Base-by-base conservation (phyloP, 768 basidiomycete species). In the Auricularia cornea region DNA sequence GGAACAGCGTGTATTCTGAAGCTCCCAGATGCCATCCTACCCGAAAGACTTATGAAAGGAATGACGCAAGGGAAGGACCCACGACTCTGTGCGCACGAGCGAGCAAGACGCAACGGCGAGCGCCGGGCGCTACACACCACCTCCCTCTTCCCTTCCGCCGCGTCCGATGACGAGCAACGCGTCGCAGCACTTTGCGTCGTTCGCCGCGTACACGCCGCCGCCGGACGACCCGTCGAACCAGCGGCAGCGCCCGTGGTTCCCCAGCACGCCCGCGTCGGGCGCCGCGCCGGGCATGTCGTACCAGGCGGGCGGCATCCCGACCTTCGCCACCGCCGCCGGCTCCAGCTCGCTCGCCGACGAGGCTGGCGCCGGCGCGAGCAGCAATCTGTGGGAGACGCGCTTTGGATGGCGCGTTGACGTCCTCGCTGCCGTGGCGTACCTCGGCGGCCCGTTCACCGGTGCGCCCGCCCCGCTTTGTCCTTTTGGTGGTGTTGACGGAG, bases 371-470 rank as follows among this genome's bases (percentile, higher is more conserved):
- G 74, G 72, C 16, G 78, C 80, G 40, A 72, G 72, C 14, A 76
- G 73, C 32, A 88, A 83, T 66, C 81, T 79, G 65, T 90, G 88
- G 89, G 86, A 88, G 77, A 89, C 88, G 16, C 77, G 84, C 30
- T 82, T 83, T 68, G 84, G 84, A 14, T 76, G 83, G 77, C 80
- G 88, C 66, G 83, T 90, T 14, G 87, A 92, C 71, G 59, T 87
- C 28, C 74, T 87, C 62, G 83, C 88, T 18, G 85, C 86, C 4
- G 76, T 79, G 59, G 81, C 84, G 3, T 91, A 91, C 71, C 38
- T 89, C 0, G 72, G 88, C 0, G 90, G 90, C 6, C 90, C 88
- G 0, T 70, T 90, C 26, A 85, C 88, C 61, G 90, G 90, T 91
- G 67, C 62, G 84, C 70, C 44, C n/a, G n/a, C n/a, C n/a, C n/a